A percentile compares a stretch with the other conserved stretches of the same genome.
These are phyloP conservation scores for Lycium ferocissimum DNA, from an alignment of 257 asterid genomes.

Conservation along the genomic window DNA sequence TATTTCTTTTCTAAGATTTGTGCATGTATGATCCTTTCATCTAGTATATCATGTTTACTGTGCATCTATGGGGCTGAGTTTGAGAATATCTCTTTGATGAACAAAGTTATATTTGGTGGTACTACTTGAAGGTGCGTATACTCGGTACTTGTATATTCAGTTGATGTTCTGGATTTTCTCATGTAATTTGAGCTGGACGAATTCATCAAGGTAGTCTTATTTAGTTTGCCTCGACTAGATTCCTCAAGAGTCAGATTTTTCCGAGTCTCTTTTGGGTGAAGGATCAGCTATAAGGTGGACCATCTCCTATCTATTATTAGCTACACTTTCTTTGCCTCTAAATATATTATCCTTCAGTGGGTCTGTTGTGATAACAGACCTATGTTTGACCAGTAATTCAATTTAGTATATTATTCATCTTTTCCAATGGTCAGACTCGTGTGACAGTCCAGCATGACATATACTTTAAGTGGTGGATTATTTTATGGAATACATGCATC, in stretches of 20 bases:
- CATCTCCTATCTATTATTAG: background rate
- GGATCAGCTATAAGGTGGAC: background rate
- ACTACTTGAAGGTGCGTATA: background rate
- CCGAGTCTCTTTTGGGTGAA: background rate
- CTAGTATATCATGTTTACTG: background rate
- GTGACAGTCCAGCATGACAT: no score
- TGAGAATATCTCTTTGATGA: background rate
- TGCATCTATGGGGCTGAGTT: background rate
- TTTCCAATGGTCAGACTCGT: background rate
- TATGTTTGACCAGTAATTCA: background rate
- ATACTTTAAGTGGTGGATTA: no score
- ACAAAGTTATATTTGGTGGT: background rate
- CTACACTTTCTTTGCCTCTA: background rate
- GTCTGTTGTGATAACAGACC: background rate
- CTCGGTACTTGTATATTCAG: background rate
- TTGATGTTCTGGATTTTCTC: background rate
- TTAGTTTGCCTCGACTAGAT: background rate
- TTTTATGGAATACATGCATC: no score
- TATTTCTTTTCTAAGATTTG: background rate
- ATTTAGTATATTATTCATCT: background rate
- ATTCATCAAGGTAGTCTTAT: background rate
- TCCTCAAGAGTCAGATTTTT: no score
- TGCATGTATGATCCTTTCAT: conserved; percentile 20
- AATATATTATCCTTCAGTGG: background rate
- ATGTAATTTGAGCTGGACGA: background rate